These are phyloP conservation scores for Casuarina cunninghamiana DNA, from an alignment of 306 rosid genomes.

Conservation along the genomic window DNA sequence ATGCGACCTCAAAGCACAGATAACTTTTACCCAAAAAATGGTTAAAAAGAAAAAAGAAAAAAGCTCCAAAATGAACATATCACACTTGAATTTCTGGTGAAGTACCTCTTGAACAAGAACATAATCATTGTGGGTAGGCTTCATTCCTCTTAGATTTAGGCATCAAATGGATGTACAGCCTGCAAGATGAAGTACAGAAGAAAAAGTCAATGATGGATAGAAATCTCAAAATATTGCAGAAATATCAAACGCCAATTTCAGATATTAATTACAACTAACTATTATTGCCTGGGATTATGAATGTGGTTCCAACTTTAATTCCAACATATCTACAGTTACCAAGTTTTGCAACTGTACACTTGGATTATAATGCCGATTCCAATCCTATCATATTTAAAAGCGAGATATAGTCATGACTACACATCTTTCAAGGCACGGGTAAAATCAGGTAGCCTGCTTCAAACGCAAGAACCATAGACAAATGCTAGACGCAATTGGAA, in stretches of 20 bases:
- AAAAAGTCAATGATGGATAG: not conserved
- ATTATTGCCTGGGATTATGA: not conserved
- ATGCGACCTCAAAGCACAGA: not conserved
- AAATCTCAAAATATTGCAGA: not conserved
- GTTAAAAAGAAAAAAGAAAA: too few relatives aligned
- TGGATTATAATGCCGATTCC: not conserved
- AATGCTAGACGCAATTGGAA: not conserved
- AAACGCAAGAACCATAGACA: not conserved
- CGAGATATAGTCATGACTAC: not conserved
- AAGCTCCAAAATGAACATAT: not conserved
- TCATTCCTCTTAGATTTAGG: slow-evolving; percentile 81
- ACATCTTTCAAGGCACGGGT: not conserved
- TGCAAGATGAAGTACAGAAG: slow-evolving; percentile 29
- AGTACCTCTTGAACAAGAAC: slow-evolving; percentile 85
- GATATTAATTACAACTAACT: not conserved
- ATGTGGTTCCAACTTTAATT: not conserved
- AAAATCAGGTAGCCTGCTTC: not conserved
- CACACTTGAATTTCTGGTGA: slow-evolving; percentile 2
- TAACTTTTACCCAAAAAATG: too few relatives aligned
- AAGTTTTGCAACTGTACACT: not conserved
- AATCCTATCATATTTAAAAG: not conserved
- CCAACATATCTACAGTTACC: not conserved
- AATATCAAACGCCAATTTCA: not conserved
- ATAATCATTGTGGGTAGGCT: slow-evolving; percentile 71
- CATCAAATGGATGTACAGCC: slow-evolving; percentile 91